Conservation (phyloP, 345 rosid species). For the Corymbia maculata region DNA sequence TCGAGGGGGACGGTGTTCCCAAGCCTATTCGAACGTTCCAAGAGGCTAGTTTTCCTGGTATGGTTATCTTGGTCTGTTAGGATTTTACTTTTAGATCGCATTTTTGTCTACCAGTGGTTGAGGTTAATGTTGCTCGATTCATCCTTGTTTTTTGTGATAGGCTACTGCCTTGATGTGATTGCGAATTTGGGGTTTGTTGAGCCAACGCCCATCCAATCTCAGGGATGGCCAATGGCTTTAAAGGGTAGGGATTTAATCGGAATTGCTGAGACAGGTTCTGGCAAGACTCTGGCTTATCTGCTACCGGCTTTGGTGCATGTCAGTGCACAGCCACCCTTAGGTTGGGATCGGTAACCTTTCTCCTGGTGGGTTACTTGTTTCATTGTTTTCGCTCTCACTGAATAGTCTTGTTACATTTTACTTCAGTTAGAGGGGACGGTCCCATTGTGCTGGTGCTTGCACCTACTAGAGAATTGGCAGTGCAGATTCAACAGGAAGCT, state of each 20-base stretch:
- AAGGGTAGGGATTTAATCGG: slow-evolving; percentile 93
- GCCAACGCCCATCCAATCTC: slow-evolving; percentile 94
- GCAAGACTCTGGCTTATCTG: slow-evolving; percentile 92
- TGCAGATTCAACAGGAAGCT: slow-evolving; percentile 92
- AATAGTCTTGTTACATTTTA: background rate
- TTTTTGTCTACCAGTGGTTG: background rate
- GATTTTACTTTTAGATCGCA: background rate
- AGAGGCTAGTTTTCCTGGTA: slow-evolving; percentile 92
- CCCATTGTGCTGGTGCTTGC: slow-evolving; percentile 81
- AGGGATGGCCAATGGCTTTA: slow-evolving; percentile 98
- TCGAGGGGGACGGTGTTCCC: slow-evolving; percentile 82
- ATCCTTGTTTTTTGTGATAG: slow-evolving; percentile 5
- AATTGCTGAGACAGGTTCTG: slow-evolving; percentile 98
- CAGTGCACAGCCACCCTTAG: slow-evolving; percentile 80
- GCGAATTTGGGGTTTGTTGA: slow-evolving; percentile 78
- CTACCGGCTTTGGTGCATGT: slow-evolving; percentile 93
- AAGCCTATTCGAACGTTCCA: slow-evolving; percentile 63
- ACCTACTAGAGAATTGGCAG: slow-evolving; percentile 95
- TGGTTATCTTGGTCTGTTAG: background rate
- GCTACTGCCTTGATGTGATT: slow-evolving; percentile 73
- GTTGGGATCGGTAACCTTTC: slow-evolving; percentile 23
- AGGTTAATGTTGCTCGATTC: background rate
- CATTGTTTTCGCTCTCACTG: background rate
- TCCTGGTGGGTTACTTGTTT: background rate
- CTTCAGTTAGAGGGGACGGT: slow-evolving; percentile 74